Conservation (phyloP, 2,329 filamentous ascomycete genomes). For the Plenodomus tracheiphilus region DNA sequence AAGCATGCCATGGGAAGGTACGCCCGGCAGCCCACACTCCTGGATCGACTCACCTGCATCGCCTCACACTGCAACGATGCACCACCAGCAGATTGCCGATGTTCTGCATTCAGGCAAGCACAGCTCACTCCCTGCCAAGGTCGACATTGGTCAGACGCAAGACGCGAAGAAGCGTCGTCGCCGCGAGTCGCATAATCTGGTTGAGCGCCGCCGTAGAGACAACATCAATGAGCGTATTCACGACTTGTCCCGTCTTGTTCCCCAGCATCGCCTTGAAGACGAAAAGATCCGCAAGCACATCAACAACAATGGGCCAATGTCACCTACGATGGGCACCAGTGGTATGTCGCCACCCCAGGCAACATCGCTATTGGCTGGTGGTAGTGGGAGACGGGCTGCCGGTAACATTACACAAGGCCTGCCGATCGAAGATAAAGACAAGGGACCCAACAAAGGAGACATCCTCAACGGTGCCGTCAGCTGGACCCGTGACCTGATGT, state of each 20-base stretch:
- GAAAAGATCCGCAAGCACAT: constrained; percentile 96
- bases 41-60: constrained; percentile 89
- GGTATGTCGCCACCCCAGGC: constrained; percentile 72
- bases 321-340: constrained; percentile 74
- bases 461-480: constrained; percentile 96
- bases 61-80: constrained; percentile 69
- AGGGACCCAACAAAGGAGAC: constrained; percentile 97
- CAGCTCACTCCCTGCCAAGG: constrained; percentile 86
- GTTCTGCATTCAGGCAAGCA: constrained; percentile 82
- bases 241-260: constrained; percentile 90
- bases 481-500: constrained; percentile 98
- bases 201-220: constrained; percentile 90
- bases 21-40: constrained; percentile 79
- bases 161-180: constrained; percentile 92
- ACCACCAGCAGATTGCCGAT: constrained; percentile 80
- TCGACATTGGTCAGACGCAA: constrained; percentile 71
- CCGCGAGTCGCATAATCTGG: constrained; percentile 92
- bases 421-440: constrained; percentile 95
- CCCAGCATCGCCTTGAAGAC: constrained; percentile 88
- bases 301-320: constrained; percentile 86
- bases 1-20: constrained; percentile 86
- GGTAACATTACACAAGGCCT: constrained; percentile 90
- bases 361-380: constrained; percentile 84
- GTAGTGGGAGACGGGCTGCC: constrained; percentile 77
- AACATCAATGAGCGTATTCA: constrained; percentile 99